Percentiles rank a stretch among this genome's conserved stretches.
phyloP scores from a whole-genome alignment of 2,329 filamentous ascomycete genomes.

The Trichophyton simii region DNA sequence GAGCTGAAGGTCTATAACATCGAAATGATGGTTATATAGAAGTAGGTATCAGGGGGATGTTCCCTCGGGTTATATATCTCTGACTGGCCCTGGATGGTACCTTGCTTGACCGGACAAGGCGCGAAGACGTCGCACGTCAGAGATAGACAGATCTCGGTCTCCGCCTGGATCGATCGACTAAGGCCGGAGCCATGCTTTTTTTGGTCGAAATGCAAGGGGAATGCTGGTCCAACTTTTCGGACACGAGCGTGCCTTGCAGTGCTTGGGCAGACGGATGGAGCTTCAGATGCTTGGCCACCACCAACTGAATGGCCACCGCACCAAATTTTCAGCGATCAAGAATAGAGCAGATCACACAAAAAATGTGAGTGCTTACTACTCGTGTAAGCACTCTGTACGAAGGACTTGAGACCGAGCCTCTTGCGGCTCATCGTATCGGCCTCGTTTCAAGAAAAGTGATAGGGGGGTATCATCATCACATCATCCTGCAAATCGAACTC shows the following conservation, averaged over 20 bases:
- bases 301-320: neutral
- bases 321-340: neutral
- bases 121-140: constrained; percentile 3
- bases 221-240: neutral
- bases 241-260: neutral
- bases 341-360: neutral
- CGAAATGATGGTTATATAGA: neutral
- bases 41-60: neutral
- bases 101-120: neutral
- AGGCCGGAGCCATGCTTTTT: neutral
- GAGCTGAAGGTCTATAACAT: neutral
- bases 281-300: neutral
- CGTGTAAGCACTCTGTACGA: neutral
- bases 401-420: neutral
- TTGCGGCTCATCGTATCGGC: neutral
- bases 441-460: neutral
- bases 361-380: neutral
- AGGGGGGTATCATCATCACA: neutral
- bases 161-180: neutral
- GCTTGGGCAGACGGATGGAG: neutral
- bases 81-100: neutral
- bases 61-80: neutral
- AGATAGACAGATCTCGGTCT: constrained; percentile 4
- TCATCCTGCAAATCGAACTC: neutral
- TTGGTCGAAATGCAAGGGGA: neutral